phyloP scores from a whole-genome alignment of 345 rosid genomes.

The Balakata baccata region DNA sequence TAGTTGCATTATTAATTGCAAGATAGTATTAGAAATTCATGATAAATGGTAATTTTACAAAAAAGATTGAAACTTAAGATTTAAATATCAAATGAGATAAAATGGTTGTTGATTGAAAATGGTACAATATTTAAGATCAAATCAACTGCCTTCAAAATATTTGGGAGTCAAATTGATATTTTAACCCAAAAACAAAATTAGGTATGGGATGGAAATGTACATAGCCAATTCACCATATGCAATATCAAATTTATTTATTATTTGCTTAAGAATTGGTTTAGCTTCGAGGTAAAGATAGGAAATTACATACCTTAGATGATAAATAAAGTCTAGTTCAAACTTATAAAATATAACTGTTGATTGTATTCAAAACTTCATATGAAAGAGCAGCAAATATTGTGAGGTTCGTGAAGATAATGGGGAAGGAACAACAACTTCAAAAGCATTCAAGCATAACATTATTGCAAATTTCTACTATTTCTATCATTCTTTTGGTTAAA shows the following conservation, averaged over 20 bases:
- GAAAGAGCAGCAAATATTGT: not conserved
- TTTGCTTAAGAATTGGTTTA: constrained; percentile 12
- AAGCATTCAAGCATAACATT: not conserved
- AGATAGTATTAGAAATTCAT: no score
- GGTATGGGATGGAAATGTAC: constrained; percentile 28
- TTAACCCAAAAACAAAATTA: constrained; percentile 22
- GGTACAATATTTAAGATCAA: no score
- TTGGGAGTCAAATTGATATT: no score
- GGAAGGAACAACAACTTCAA: not conserved
- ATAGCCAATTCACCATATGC: constrained; percentile 24
- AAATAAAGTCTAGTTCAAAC: constrained; percentile 22
- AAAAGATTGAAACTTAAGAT: no score
- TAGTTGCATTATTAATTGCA: no score
- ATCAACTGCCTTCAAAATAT: no score
- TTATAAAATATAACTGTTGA: not conserved
- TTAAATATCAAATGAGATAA: no score
- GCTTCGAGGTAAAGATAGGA: constrained; percentile 35
- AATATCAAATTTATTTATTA: constrained; percentile 9
- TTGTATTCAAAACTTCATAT: not conserved
- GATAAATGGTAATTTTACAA: no score
- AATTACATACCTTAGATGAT: constrained; percentile 15
- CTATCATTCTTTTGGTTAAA: constrained; percentile 20
- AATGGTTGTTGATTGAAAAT: no score
- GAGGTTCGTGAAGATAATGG: constrained; percentile 2
- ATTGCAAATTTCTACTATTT: constrained; percentile 9